Evolutionary conservation across 2,329 filamentous ascomycete species (phyloP), one percentile per base, ranked within the genome.

Genomic region (Aspergillus brasiliensis): DNA sequence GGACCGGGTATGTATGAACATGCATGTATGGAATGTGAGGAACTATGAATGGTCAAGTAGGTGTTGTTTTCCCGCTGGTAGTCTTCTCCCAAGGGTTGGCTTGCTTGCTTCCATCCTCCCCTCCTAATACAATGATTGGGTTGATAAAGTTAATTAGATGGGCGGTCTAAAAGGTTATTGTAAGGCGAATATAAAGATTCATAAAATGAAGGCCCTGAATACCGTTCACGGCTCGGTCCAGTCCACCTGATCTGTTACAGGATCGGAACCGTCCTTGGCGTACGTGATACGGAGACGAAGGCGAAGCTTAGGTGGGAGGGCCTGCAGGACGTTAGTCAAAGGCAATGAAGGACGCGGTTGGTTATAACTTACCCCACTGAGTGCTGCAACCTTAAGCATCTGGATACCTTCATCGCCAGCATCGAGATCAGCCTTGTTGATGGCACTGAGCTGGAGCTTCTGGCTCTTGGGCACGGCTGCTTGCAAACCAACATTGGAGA

Each of bases 391-490:
- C 72, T 91, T 90, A 91, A 99, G 96, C 70, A 88, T 84, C 79
- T 98, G 95, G 62, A 89, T 92, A 15, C 92, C 94, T 73, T 97
- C 92, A 44, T 89, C 86, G 13, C 91, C 91, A 6, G 88, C 86
- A 11, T 82, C 86, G 46, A 99, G 74, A 31, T 96, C 91, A 4
- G 88, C 80, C 65, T 86, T 91, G 66, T 91, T 96, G 66, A 99
- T 97, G 60, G 89, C 91, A 74, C 96, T 89, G 65, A 99, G 80
- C 74, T 97, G 92, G 70, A 99, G 79, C 75, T 95, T 97, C 78
- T 99, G 95, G 47, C 91, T 92, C 79, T 98, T 99, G 8, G 95
- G 95, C 56, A 99, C 95, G 0, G 95, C 95, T 46, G 94, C 95
- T 76, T 99, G 95, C 65, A 99, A 77, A 25, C 91, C 91, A 28